Conservation (phyloP, 345 rosid species). For the Eucalyptus erythrocorys region DNA sequence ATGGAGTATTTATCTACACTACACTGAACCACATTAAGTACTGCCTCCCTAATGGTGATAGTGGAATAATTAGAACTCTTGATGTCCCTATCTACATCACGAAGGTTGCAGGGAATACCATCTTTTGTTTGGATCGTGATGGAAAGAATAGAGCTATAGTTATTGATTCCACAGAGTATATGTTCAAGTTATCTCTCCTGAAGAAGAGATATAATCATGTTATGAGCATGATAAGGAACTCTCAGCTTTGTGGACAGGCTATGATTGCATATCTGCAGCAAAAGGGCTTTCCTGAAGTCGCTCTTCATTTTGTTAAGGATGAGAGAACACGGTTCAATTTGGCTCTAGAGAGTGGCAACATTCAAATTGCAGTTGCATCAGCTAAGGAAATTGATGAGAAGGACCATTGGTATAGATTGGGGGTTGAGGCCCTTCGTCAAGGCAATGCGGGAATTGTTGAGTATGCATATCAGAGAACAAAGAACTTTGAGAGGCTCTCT, state of each 20-base stretch:
- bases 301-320: conserved; percentile 91
- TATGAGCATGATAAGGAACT: conserved; percentile 89
- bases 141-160: conserved; percentile 57
- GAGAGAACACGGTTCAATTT: conserved; percentile 85
- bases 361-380: conserved; percentile 87
- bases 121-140: conserved; percentile 81
- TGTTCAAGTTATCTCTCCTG: conserved; percentile 72
- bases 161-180: conserved; percentile 80
- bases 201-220: conserved; percentile 76
- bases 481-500: conserved; percentile 89
- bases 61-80: conserved; percentile 75
- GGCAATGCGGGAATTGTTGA: conserved; percentile 90
- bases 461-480: conserved; percentile 95
- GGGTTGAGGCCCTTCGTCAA: conserved; percentile 92
- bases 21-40: conserved; percentile 83
- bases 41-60: conserved; percentile 90
- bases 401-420: conserved; percentile 83
- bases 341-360: conserved; percentile 94
- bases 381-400: conserved; percentile 94
- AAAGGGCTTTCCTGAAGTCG: conserved; percentile 98
- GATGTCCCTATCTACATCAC: conserved; percentile 79
- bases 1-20: conserved; percentile 84
- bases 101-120: conserved; percentile 50
- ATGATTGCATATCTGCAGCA: conserved; percentile 93
- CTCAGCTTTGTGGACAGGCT: conserved; percentile 94